phyloP scores from a whole-genome alignment of 371 early-diverging fungal species.

The Mucor plumbeus region DNA sequence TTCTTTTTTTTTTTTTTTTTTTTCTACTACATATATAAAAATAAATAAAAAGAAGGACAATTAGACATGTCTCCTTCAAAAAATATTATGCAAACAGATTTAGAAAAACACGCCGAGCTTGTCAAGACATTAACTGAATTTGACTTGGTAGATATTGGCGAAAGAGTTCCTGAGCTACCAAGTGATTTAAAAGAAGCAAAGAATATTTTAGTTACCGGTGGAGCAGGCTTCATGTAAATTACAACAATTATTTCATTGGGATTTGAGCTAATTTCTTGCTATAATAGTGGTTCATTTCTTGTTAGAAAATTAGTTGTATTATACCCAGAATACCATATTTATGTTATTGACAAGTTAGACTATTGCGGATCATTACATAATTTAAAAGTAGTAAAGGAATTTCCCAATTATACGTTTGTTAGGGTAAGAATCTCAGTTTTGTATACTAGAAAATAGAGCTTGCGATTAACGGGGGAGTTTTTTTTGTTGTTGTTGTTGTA shows the following conservation, averaged over 20 bases:
- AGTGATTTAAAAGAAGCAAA: constrained; percentile 43
- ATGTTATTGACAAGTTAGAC: constrained; percentile 82
- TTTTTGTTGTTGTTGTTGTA: background rate
- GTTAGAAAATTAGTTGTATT: constrained; percentile 65
- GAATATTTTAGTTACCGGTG: constrained; percentile 83
- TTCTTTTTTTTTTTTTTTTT: background rate
- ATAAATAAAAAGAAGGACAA: background rate
- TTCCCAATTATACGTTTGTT: constrained; percentile 71
- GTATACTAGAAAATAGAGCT: background rate
- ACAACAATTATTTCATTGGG: no score
- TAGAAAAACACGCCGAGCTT: constrained; percentile 32
- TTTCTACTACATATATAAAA: constrained; percentile 2
- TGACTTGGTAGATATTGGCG: constrained; percentile 55
- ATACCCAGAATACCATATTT: constrained; percentile 76
- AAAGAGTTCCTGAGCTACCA: constrained; percentile 36
- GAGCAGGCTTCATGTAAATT: constrained; percentile 86
- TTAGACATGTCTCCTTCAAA: constrained; percentile 17
- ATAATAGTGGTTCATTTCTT: constrained; percentile 55
- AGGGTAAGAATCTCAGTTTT: constrained; percentile 47
- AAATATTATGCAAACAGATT: constrained; percentile 3
- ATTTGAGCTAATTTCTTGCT: background rate
- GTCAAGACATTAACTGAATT: constrained; percentile 40
- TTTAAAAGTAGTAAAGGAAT: constrained; percentile 57
- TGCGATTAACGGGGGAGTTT: no score
- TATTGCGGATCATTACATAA: constrained; percentile 80